Conservation (phyloP, 2,329 filamentous ascomycete genomes). For the Xylaria sp. region DNA sequence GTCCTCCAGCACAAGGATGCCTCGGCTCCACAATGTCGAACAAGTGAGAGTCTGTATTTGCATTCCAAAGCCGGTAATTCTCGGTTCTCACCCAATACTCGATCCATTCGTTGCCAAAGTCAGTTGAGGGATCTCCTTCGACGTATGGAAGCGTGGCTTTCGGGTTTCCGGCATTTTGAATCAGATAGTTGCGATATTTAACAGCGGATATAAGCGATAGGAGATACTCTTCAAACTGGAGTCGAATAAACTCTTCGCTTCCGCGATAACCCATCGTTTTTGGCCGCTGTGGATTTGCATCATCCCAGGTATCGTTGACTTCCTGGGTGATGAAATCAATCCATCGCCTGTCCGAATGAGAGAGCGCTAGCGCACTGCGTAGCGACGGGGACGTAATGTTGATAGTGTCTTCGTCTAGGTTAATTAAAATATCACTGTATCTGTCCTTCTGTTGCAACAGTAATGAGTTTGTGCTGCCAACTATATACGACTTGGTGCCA, state of each 20-base stretch:
- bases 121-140: conserved; percentile 84
- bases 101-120: conserved; percentile 87
- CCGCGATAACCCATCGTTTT: conserved; percentile 95
- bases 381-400: conserved; percentile 85
- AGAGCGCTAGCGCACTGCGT: conserved; percentile 78
- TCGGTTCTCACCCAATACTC: conserved; percentile 89
- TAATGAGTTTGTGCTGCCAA: conserved; percentile 95
- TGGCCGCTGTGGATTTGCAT: conserved; percentile 86
- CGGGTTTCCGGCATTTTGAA: conserved; percentile 64
- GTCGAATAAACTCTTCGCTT: conserved; percentile 95
- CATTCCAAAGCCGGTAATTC: conserved; percentile 90
- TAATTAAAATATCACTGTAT: conserved; percentile 96
- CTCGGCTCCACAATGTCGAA: conserved; percentile 95
- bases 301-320: conserved; percentile 97
- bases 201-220: conserved; percentile 87
- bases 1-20: conserved; percentile 91
- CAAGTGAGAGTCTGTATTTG: conserved; percentile 82
- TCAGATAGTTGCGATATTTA: conserved; percentile 83
- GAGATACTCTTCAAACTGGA: conserved; percentile 97
- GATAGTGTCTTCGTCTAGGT: conserved; percentile 89
- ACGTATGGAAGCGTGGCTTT: conserved; percentile 71
- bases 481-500: conserved; percentile 95
- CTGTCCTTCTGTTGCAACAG: conserved; percentile 93
- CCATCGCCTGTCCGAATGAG: conserved; percentile 90
- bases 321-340: conserved; percentile 95